These are phyloP conservation scores for Pyrenophora graminea DNA, from an alignment of 2,329 filamentous ascomycete species.

Conservation along the genomic window DNA sequence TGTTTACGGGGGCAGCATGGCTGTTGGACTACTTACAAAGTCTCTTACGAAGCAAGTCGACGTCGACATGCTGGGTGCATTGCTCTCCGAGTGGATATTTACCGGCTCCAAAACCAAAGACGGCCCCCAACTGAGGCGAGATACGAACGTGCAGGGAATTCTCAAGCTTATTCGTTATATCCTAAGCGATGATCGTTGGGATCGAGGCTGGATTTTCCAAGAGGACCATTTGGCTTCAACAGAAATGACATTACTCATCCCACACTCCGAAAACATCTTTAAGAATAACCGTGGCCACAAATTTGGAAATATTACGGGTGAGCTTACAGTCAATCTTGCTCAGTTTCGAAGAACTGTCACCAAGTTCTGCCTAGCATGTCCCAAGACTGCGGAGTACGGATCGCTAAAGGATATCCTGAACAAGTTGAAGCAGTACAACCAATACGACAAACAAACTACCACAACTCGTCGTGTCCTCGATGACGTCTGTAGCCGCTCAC, in stretches of 20 bases:
- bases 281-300: neutral
- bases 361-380: conserved; percentile 20
- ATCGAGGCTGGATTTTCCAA: conserved; percentile 31
- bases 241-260: conserved; percentile 23
- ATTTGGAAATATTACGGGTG: conserved; percentile 16
- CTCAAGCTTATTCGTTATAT: conserved; percentile 19
- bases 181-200: conserved; percentile 24
- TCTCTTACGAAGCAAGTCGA: conserved; percentile 12
- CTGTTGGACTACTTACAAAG: conserved; percentile 20
- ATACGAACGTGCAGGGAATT: neutral
- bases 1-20: conserved; percentile 18
- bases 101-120: neutral
- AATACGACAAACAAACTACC: conserved; percentile 19
- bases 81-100: conserved; percentile 12
- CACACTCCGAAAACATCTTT: neutral
- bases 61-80: conserved; percentile 10
- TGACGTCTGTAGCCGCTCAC: conserved; percentile 16
- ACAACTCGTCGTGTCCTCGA: conserved; percentile 22
- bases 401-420: conserved; percentile 15
- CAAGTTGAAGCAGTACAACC: conserved; percentile 29
- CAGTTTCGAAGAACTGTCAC: conserved; percentile 21
- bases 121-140: neutral
- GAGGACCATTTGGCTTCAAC: conserved; percentile 25
- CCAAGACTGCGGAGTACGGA: conserved; percentile 2
- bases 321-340: conserved; percentile 17